These are phyloP conservation scores for Chaetomiaceae sp. DNA, from an alignment of 2,329 filamentous ascomycete species.

Conservation along the genomic window DNA sequence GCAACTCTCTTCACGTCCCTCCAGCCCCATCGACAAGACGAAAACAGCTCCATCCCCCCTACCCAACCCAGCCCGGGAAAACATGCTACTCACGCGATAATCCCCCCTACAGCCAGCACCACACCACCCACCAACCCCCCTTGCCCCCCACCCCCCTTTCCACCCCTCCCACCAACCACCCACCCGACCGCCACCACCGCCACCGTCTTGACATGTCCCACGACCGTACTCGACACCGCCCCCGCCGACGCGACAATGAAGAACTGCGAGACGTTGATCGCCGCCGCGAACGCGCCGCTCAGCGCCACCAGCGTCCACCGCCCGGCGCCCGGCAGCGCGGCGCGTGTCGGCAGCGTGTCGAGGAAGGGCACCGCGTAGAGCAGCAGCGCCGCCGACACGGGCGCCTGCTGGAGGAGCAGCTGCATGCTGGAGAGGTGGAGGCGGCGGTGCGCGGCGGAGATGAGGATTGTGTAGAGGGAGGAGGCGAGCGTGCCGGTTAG, in stretches of 20 bases:
- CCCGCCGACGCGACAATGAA: conserved; percentile 58
- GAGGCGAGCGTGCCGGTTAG: conserved; percentile 58
- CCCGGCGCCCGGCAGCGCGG: not conserved
- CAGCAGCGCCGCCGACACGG: conserved; percentile 55
- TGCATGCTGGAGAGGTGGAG: conserved; percentile 63
- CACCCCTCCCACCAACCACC: conserved; percentile 48
- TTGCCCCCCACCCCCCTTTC: conserved; percentile 51
- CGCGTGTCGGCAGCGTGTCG: conserved; percentile 47
- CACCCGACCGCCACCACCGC: conserved; percentile 60
- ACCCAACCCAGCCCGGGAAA: not conserved
- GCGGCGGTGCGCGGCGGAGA: conserved; percentile 58
- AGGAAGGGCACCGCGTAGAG: conserved; percentile 61
- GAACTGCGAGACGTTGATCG: conserved; percentile 60
- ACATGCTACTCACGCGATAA: conserved; percentile 44
- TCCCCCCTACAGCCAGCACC: conserved; percentile 50
- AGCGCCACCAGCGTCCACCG: conserved; percentile 47
- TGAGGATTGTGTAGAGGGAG: conserved; percentile 64
- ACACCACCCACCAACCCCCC: conserved; percentile 50
- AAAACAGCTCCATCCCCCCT: not conserved
- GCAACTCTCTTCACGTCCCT: not conserved
- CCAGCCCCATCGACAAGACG: not conserved
- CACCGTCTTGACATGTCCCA: conserved; percentile 61
- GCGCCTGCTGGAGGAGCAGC: conserved; percentile 62
- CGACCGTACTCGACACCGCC: conserved; percentile 58
- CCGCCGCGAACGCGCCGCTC: conserved; percentile 55